A percentile compares a stretch with the other conserved stretches of the same genome.
These are phyloP conservation scores for Akanthomyces uredinophilus DNA, from an alignment of 2,329 filamentous ascomycete genomes.

Conservation along the genomic window DNA sequence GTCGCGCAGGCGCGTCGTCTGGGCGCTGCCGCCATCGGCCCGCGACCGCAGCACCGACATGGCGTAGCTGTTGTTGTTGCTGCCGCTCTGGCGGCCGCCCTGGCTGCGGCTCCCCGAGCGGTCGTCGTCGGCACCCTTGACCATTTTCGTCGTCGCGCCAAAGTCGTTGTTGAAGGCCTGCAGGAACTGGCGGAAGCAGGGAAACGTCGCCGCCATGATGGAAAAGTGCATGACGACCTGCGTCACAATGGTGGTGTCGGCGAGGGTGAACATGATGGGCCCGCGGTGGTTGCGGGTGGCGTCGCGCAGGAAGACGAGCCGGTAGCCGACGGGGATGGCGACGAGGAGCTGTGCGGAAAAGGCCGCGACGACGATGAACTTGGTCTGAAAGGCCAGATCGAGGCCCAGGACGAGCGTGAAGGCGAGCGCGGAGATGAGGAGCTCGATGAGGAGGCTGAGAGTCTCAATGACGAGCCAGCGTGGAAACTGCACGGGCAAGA, in stretches of 20 bases:
- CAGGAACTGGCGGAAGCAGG: slow-evolving; percentile 19
- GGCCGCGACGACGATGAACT: slow-evolving; percentile 17
- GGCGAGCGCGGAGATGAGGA: slow-evolving; percentile 16
- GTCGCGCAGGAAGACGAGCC: slow-evolving; percentile 14
- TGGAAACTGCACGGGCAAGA: slow-evolving; percentile 6
- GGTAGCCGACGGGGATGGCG: slow-evolving; percentile 16
- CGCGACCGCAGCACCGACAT: slow-evolving; percentile 13
- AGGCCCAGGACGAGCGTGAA: slow-evolving; percentile 17
- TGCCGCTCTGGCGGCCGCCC: not conserved
- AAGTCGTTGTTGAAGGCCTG: slow-evolving; percentile 18
- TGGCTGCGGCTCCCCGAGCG: slow-evolving; percentile 7
- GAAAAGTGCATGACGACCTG: slow-evolving; percentile 20
- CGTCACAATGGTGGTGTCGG: slow-evolving; percentile 14
- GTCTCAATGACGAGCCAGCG: slow-evolving; percentile 16
- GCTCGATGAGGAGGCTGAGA: slow-evolving; percentile 16
- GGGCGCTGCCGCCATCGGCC: not conserved
- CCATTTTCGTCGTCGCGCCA: slow-evolving; percentile 18
- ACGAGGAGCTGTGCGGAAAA: slow-evolving; percentile 20
- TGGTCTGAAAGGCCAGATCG: slow-evolving; percentile 16
- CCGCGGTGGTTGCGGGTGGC: not conserved
- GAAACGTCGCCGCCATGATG: slow-evolving; percentile 20
- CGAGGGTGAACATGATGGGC: slow-evolving; percentile 3
- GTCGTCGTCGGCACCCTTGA: slow-evolving; percentile 1
- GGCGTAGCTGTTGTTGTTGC: slow-evolving; percentile 7
- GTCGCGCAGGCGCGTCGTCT: slow-evolving; percentile 1